Evolutionary conservation across 176 grass and related monocot species (phyloP).

Genomic region (Zea luxurians): DNA sequence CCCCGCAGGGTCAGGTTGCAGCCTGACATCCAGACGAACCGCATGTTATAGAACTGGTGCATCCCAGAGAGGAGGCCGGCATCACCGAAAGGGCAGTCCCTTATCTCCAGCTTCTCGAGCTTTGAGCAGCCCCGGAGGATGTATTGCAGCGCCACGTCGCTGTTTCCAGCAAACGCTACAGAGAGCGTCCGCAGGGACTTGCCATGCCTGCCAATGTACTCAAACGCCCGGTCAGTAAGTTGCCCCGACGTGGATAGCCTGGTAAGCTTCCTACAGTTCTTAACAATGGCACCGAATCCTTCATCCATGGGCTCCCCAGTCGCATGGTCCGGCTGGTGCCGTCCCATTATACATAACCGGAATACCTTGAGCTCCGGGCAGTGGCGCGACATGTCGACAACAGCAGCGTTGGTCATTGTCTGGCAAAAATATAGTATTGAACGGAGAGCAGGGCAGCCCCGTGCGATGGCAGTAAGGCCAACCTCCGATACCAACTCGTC

Average conservation of each 20-base stretch:
- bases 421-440: conserved; percentile 96
- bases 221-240: conserved; percentile 81
- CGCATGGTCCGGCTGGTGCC: conserved; percentile 60
- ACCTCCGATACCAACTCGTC: conserved; percentile 75
- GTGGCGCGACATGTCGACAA: conserved; percentile 69
- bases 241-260: conserved; percentile 85
- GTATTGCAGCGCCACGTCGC: conserved; percentile 61
- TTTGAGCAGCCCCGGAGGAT: conserved; percentile 78
- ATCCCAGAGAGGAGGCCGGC: conserved; percentile 71
- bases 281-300: conserved; percentile 85
- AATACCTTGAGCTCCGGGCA: conserved; percentile 81
- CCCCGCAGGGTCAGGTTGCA: conserved; percentile 72
- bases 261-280: conserved; percentile 82
- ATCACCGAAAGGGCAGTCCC: conserved; percentile 86
- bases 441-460: conserved; percentile 64
- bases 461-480: conserved; percentile 69
- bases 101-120: conserved; percentile 98
- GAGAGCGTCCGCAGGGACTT: conserved; percentile 84
- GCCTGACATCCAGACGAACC: conserved; percentile 89
- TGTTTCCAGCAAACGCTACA: conserved; percentile 78
- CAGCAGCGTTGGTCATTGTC: conserved; percentile 82
- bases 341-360: conserved; percentile 91
- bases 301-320: conserved; percentile 83
- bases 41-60: conserved; percentile 86
- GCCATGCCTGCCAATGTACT: conserved; percentile 77